Conservation (phyloP, 768 basidiomycete genomes). For the Psilocybe cyanescens region DNA sequence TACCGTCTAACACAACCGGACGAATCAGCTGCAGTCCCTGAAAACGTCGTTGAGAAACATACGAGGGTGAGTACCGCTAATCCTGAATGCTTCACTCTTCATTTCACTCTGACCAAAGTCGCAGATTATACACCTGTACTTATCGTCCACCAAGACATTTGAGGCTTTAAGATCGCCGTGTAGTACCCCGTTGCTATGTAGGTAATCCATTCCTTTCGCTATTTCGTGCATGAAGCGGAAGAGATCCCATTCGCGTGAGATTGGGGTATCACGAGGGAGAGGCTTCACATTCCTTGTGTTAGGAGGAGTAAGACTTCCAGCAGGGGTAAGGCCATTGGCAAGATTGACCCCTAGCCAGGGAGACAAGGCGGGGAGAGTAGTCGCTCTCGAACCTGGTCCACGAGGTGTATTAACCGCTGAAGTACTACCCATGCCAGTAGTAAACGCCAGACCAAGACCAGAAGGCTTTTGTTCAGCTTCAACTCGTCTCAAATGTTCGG, state of each 20-base stretch:
- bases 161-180: conserved; percentile 85
- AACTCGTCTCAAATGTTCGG: conserved; percentile 54
- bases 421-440: conserved; percentile 6
- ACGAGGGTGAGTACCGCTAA: conserved; percentile 58
- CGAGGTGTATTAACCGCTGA: conserved; percentile 1
- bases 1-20: conserved; percentile 51
- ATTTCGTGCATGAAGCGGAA: conserved; percentile 74
- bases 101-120: conserved; percentile 88
- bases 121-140: conserved; percentile 69
- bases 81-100: conserved; percentile 69
- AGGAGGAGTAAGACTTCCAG: conserved; percentile 13
- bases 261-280: conserved; percentile 15
- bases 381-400: conserved; percentile 12
- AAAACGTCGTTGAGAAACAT: conserved; percentile 17
- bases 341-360: conserved; percentile 10
- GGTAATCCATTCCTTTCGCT: conserved; percentile 83
- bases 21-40: not conserved
- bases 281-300: conserved; percentile 3
- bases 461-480: conserved; percentile 24
- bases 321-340: not conserved
- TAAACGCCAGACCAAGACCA: conserved; percentile 23
- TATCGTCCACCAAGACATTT: conserved; percentile 78
- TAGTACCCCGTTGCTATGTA: conserved; percentile 68
- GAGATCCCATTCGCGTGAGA: conserved; percentile 43
- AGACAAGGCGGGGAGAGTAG: conserved; percentile 13